Conservation (phyloP, 495 filamentous ascomycete genomes). For the Extremus antarcticus region DNA sequence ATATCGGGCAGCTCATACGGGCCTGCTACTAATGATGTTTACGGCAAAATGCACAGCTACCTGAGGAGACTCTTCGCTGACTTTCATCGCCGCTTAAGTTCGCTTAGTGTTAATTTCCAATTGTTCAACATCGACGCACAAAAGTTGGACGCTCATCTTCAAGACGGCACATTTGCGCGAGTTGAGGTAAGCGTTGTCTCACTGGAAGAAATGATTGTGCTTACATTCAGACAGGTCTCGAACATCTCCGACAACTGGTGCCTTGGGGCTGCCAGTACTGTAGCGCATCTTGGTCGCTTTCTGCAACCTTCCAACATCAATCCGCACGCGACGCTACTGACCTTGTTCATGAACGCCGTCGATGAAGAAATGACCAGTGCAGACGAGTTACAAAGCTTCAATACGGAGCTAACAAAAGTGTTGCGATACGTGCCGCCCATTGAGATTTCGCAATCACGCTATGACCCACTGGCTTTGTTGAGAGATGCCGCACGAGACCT, state of each 20-base stretch:
- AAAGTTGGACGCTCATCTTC: slow-evolving; percentile 2
- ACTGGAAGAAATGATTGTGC: neutral
- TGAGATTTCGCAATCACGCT: too few relatives aligned
- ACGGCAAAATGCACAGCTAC: slow-evolving; percentile 23
- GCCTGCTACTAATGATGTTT: slow-evolving; percentile 22
- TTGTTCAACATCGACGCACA: slow-evolving; percentile 20
- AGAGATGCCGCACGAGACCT: too few relatives aligned
- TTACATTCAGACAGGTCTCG: slow-evolving; percentile 16
- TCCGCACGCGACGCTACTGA: slow-evolving; percentile 24
- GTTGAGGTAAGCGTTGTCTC: slow-evolving; percentile 24
- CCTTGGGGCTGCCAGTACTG: slow-evolving; percentile 11
- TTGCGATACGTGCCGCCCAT: too few relatives aligned
- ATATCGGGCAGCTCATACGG: slow-evolving; percentile 2
- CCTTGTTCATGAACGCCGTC: slow-evolving; percentile 27
- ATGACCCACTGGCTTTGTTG: too few relatives aligned
- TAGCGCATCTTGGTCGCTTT: slow-evolving; percentile 18
- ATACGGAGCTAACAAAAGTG: too few relatives aligned
- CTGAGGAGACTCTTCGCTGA: slow-evolving; percentile 11
- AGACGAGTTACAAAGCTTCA: too few relatives aligned
- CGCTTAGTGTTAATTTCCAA: slow-evolving; percentile 6
- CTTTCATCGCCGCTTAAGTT: slow-evolving; percentile 17
- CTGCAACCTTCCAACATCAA: slow-evolving; percentile 16
- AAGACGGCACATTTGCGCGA: slow-evolving; percentile 14
- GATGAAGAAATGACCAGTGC: too few relatives aligned
- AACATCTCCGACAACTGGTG: slow-evolving; percentile 24